These are phyloP conservation scores for Wickerhamiella cacticola DNA, from an alignment of 805 yeast genomes.

Conservation along the genomic window DNA sequence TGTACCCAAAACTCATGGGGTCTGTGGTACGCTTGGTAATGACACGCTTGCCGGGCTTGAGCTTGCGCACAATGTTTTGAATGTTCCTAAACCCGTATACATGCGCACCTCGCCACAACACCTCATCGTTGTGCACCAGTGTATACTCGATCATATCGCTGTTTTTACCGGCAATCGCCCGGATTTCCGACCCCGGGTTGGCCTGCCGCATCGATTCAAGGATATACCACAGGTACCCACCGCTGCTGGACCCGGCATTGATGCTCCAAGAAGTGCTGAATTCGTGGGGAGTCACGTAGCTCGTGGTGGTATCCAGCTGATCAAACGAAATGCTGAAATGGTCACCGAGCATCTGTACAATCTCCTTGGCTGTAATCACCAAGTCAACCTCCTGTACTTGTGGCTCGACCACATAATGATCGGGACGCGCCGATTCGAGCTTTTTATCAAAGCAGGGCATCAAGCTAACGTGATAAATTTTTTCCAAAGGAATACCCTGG, in stretches of 20 bases:
- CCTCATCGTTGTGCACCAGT: conserved; percentile 33
- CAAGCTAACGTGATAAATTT: conserved; percentile 67
- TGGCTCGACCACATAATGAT: conserved; percentile 32
- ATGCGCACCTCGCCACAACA: conserved; percentile 47
- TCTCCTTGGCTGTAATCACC: conserved; percentile 83
- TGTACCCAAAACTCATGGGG: conserved; percentile 59
- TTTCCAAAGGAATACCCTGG: conserved; percentile 16
- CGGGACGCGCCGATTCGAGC: conserved; percentile 83
- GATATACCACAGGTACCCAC: conserved; percentile 76
- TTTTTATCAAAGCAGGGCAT: conserved; percentile 99
- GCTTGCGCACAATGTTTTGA: conserved; percentile 79
- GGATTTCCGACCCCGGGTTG: conserved; percentile 29
- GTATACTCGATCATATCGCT: conserved; percentile 62
- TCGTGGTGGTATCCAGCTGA: conserved; percentile 11
- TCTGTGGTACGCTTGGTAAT: conserved; percentile 31
- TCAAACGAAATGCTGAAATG: conserved; percentile 28
- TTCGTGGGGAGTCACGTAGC: neutral
- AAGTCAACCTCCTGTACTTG: conserved; percentile 66
- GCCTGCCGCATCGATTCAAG: conserved; percentile 29
- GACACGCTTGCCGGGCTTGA: conserved; percentile 37
- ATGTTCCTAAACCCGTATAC: conserved; percentile 90
- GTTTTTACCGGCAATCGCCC: conserved; percentile 49
- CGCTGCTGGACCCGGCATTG: conserved; percentile 71
- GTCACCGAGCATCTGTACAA: conserved; percentile 58
- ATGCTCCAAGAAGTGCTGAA: conserved; percentile 41